Percentiles rank a stretch among this genome's conserved stretches.
These are phyloP conservation scores for Paecilomyces formosus DNA, from an alignment of 2,329 filamentous ascomycete genomes.

Conservation along the genomic window DNA sequence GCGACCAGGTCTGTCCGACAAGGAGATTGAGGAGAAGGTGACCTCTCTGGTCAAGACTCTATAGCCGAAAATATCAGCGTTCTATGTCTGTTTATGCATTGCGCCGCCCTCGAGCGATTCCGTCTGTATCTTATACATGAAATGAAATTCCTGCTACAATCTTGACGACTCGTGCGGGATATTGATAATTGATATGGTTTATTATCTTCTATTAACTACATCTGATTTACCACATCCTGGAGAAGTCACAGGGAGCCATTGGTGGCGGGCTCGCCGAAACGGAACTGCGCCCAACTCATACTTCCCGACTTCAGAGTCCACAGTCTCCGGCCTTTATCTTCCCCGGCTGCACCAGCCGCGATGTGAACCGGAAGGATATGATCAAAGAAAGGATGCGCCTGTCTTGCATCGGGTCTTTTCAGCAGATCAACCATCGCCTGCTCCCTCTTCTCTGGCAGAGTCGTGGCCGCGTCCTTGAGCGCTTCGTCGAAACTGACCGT, in stretches of 20 bases:
- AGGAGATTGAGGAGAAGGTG: constrained; percentile 63
- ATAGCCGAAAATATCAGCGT: neutral
- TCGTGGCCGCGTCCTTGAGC: constrained; percentile 56
- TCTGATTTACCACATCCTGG: neutral
- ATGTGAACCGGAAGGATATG: constrained; percentile 56
- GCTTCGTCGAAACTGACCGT: constrained; percentile 59
- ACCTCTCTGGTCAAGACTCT: constrained; percentile 53
- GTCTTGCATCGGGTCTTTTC: constrained; percentile 46
- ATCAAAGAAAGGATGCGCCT: constrained; percentile 58
- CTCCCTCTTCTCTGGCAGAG: constrained; percentile 34
- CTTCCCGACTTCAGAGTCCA: constrained; percentile 46
- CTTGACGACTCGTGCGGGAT: neutral
- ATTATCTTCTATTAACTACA: neutral
- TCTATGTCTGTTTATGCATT: neutral
- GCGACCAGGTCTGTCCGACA: constrained; percentile 54
- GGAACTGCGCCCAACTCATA: constrained; percentile 50
- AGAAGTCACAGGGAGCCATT: constrained; percentile 15
- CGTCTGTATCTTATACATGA: neutral
- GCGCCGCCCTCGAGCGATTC: neutral
- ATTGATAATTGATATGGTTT: neutral
- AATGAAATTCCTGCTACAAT: neutral
- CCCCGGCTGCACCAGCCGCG: constrained; percentile 48
- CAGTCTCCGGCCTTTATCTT: constrained; percentile 37
- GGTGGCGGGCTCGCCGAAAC: constrained; percentile 36
- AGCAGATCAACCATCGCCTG: constrained; percentile 40